Percentiles rank a stretch among this genome's conserved stretches.
Evolutionary conservation across 345 rosid species (phyloP).

Genomic region (Crucihimalaya himalaica): DNA sequence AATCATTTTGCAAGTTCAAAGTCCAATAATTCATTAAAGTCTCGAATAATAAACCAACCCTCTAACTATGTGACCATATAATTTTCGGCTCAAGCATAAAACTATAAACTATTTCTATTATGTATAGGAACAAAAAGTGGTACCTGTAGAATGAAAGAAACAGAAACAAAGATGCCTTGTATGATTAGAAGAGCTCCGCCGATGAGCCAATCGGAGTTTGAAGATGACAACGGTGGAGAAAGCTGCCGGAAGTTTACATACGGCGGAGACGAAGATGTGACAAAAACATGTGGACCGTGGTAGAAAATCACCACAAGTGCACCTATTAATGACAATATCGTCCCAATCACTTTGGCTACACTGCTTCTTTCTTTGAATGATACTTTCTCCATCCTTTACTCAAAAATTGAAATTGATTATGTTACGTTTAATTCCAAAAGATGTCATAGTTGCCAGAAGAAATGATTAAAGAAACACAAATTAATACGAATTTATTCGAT

Average conservation of each 20-base stretch:
- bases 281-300: conserved; percentile 57
- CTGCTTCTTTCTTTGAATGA: conserved; percentile 52
- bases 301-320: conserved; percentile 73
- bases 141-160: conserved; percentile 86
- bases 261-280: conserved; percentile 42
- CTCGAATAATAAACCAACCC: neutral
- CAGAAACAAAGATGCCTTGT: conserved; percentile 55
- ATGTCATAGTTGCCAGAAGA: too few relatives aligned
- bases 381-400: conserved; percentile 67
- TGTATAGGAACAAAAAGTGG: neutral
- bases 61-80: too few relatives aligned
- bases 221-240: conserved; percentile 43
- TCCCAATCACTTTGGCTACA: conserved; percentile 76
- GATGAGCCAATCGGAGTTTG: conserved; percentile 58
- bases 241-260: conserved; percentile 15
- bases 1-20: too few relatives aligned
- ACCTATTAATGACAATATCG: conserved; percentile 68
- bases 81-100: too few relatives aligned
- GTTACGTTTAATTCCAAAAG: neutral
- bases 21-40: too few relatives aligned
- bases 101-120: too few relatives aligned
- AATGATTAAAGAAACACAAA: neutral
- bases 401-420: conserved; percentile 9
- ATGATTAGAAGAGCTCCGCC: conserved; percentile 66
- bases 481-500: neutral